These are phyloP conservation scores for Fusarium coffeatum DNA, from an alignment of 2,329 filamentous ascomycete species.

Conservation along the genomic window DNA sequence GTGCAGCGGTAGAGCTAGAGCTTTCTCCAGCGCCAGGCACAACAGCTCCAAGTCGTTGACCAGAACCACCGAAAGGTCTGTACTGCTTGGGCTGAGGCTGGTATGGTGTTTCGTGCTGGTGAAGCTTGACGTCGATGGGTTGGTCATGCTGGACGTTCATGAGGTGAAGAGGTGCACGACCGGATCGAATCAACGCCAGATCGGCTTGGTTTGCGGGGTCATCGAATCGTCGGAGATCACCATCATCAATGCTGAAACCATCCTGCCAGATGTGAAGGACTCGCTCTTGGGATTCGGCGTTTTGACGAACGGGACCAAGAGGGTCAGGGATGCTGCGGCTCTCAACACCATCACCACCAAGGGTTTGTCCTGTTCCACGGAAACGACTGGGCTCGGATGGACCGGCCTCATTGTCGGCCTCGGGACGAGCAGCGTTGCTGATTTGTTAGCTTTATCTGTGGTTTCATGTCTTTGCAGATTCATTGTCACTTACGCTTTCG, in stretches of 20 bases:
- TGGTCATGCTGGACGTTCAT: conserved; percentile 81
- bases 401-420: conserved; percentile 61
- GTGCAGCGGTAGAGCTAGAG: conserved; percentile 24
- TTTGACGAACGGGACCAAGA: conserved; percentile 47
- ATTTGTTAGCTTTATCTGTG: conserved; percentile 17
- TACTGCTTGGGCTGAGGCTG: conserved; percentile 78
- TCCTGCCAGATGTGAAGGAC: conserved; percentile 84
- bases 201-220: conserved; percentile 80
- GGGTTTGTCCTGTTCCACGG: conserved; percentile 76
- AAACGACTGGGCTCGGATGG: conserved; percentile 68
- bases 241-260: conserved; percentile 87
- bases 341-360: conserved; percentile 81
- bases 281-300: conserved; percentile 68
- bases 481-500: conserved; percentile 63
- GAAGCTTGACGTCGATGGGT: conserved; percentile 81
- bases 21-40: conserved; percentile 68
- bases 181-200: conserved; percentile 79
- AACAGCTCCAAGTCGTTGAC: conserved; percentile 80
- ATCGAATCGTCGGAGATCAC: conserved; percentile 80
- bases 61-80: conserved; percentile 78
- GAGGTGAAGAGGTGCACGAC: conserved; percentile 80
- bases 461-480: neutral
- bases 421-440: conserved; percentile 71
- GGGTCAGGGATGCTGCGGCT: conserved; percentile 77
- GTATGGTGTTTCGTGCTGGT: conserved; percentile 79